Evolutionary conservation across 1,139 yeast genomes (phyloP).

Genomic region (Kodamaea suecica): DNA sequence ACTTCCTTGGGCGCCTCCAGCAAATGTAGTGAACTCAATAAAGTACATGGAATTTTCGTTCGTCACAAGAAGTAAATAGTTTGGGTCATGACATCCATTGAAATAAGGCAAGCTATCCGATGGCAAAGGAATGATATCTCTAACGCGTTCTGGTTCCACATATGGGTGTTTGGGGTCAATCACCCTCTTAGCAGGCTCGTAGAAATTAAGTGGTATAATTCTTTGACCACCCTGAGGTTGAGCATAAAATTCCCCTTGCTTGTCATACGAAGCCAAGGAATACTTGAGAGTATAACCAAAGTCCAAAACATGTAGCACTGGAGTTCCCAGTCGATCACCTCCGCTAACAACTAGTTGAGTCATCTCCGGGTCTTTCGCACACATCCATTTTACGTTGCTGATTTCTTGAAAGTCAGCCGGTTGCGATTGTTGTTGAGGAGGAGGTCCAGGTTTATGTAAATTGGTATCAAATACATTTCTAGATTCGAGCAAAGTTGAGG

Average conservation of each 20-base stretch:
- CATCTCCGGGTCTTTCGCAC: constrained; percentile 75
- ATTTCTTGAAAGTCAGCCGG: constrained; percentile 22
- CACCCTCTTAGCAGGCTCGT: constrained; percentile 14
- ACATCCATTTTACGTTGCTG: constrained; percentile 60
- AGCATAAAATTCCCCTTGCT: constrained; percentile 75
- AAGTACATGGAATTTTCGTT: constrained; percentile 50
- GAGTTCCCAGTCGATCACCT: constrained; percentile 52
- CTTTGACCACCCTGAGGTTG: constrained; percentile 51
- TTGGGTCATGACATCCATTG: constrained; percentile 67
- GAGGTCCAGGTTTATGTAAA: constrained; percentile 53
- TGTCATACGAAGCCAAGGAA: constrained; percentile 75
- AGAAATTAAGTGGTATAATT: constrained; percentile 29
- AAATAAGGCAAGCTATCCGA: constrained; percentile 55
- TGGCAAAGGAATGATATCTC: constrained; percentile 31
- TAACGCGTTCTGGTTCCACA: constrained; percentile 24
- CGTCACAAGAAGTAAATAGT: constrained; percentile 53
- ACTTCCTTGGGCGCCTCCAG: constrained; percentile 46
- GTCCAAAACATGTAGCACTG: constrained; percentile 62
- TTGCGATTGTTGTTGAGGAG: constrained; percentile 14
- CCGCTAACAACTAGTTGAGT: constrained; percentile 74
- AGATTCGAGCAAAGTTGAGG: constrained; percentile 71
- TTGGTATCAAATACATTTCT: constrained; percentile 66
- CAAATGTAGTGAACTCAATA: constrained; percentile 16
- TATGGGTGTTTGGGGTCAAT: constrained; percentile 20
- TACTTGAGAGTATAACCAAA: constrained; percentile 81